These are phyloP conservation scores for Phaeosphaeria sp. DNA, from an alignment of 2,329 filamentous ascomycete genomes.

Conservation along the genomic window DNA sequence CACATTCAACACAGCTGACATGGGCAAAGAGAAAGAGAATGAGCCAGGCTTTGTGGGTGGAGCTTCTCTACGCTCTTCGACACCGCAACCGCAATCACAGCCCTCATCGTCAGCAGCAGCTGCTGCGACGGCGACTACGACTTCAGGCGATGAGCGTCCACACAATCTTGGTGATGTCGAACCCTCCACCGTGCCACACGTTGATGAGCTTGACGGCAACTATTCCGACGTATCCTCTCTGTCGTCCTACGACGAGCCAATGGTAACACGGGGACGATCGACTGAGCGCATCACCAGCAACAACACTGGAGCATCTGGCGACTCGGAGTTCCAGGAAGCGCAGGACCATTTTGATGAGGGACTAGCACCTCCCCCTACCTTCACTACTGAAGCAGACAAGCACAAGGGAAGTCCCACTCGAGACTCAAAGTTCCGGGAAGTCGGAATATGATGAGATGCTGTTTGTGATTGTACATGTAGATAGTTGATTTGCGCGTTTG, in stretches of 20 bases:
- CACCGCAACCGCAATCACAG: slow-evolving; percentile 21
- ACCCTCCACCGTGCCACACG: slow-evolving; percentile 19
- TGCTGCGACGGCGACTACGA: background rate
- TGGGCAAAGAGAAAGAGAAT: slow-evolving; percentile 24
- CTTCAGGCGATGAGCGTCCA: slow-evolving; percentile 13
- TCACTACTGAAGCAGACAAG: slow-evolving; percentile 35
- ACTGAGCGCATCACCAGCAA: slow-evolving; percentile 28
- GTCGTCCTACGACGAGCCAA: slow-evolving; percentile 24
- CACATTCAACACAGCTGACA: slow-evolving; percentile 10
- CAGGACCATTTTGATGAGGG: slow-evolving; percentile 59
- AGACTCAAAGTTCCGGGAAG: slow-evolving; percentile 45
- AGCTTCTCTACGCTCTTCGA: slow-evolving; percentile 43
- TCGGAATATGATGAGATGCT: slow-evolving; percentile 29
- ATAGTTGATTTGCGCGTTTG: slow-evolving; percentile 2
- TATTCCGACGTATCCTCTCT: slow-evolving; percentile 48
- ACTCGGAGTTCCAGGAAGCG: slow-evolving; percentile 61
- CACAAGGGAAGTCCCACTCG: slow-evolving; percentile 39
- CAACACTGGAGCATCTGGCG: slow-evolving; percentile 45
- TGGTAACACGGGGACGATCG: slow-evolving; percentile 26
- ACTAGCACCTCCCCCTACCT: slow-evolving; percentile 49
- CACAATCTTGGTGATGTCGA: slow-evolving; percentile 20
- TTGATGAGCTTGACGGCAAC: slow-evolving; percentile 10
- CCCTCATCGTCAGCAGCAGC: slow-evolving; percentile 1
- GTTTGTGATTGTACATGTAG: slow-evolving; percentile 3
- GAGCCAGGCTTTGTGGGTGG: slow-evolving; percentile 54